Evolutionary conservation across 108 stramenopile genomes (phyloP), one percentile per base, ranked within the genome.

Genomic region (Nitzschia sp.): DNA sequence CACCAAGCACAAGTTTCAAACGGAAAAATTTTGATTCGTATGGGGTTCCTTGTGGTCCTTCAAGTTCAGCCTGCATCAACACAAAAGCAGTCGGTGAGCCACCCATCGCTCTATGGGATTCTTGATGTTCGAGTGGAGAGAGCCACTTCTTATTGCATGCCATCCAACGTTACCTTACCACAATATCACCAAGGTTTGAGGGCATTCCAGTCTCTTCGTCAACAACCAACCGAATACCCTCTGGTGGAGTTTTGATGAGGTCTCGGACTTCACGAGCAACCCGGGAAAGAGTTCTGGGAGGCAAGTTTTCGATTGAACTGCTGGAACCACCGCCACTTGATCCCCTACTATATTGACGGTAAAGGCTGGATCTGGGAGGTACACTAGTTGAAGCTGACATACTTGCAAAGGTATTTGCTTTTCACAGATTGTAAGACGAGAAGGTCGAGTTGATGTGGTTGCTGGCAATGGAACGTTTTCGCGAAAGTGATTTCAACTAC

Each of bases 1-100:
- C 59, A 34, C 87, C 85, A 25, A 95, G 63, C 44, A 90, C 87
- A 15, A 99, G 88, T 75, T 98, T 98, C 66, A 98, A 82, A 63
- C 91, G 88, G 72, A 99, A 99, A 67, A 76, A 87, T 53, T 85
- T 90, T 0, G 82, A 85, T 63, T 94, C 91, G 78, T 97, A 99
- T 15, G 99, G 99, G 19, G 99, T 99, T 62, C 87, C 95, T 65
- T 73, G 85, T 17, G 97, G 97, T 44, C 97, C 97, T 73, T 87
- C 79, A 51, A 98, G 90, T 69, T 95, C 92, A 34, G 96, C 96
- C 92, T 96, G 70, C 6, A 17, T 48, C 14, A 55, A 17, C n/a
- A 3, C 15, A 43, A 38, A 7, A 24, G 50, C 8, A 65, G 57
- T 25, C 43, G 53, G 43, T 51, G 8, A 7, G 66, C 14, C 6